These are phyloP conservation scores for Verbena officinalis DNA, from an alignment of 257 asterid species.

Conservation along the genomic window DNA sequence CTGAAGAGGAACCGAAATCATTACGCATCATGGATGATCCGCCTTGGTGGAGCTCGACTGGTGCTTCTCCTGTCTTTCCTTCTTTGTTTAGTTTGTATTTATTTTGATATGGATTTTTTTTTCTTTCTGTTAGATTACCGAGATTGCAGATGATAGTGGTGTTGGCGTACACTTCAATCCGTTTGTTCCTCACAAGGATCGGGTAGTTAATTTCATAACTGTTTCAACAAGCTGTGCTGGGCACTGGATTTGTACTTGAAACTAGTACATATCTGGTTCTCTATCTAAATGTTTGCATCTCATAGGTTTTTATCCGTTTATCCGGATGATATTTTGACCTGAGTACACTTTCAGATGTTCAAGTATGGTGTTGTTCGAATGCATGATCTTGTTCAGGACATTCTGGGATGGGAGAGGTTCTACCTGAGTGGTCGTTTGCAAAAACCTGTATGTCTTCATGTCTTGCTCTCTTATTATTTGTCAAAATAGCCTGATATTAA, in stretches of 20 bases:
- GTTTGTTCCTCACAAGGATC: slow-evolving; percentile 57
- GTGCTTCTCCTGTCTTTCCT: slow-evolving; percentile 40
- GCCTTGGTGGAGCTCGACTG: slow-evolving; percentile 82
- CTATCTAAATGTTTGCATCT: background rate
- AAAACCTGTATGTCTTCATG: slow-evolving; percentile 75
- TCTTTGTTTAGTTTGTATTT: background rate
- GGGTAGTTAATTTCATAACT: slow-evolving; percentile 41
- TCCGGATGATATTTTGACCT: slow-evolving; percentile 19
- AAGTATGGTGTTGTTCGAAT: slow-evolving; percentile 81
- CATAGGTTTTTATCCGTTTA: background rate
- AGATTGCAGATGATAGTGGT: slow-evolving; percentile 70
- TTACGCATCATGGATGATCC: slow-evolving; percentile 81
- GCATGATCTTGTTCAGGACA: slow-evolving; percentile 73
- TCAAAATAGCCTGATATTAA: background rate
- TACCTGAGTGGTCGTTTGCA: slow-evolving; percentile 90
- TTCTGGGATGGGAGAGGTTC: slow-evolving; percentile 70
- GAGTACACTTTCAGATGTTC: slow-evolving; percentile 50
- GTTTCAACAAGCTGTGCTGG: slow-evolving; percentile 13
- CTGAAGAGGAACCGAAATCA: slow-evolving; percentile 69
- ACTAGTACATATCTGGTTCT: slow-evolving; percentile 19
- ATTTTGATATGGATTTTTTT: slow-evolving; percentile 21
- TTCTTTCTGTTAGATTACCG: slow-evolving; percentile 50
- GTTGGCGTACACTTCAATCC: slow-evolving; percentile 92
- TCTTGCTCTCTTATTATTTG: slow-evolving; percentile 1
- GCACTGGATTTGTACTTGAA: background rate